Evolutionary conservation across 257 asterid species (phyloP).

Genomic region (Eucommia ulmoides): DNA sequence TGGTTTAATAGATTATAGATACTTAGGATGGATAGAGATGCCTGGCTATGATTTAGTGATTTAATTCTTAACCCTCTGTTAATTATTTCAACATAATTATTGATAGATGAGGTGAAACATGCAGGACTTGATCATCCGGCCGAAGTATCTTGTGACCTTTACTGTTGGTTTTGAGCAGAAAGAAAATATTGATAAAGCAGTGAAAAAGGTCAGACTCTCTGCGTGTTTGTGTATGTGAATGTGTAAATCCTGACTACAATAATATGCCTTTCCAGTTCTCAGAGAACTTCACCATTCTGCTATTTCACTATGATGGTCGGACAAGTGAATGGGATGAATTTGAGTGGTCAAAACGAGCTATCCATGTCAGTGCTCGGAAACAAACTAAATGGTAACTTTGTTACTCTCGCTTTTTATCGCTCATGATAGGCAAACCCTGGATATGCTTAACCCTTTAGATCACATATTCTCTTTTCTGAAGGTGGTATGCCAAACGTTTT

Average conservation of each 20-base stretch:
- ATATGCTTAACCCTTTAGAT: neutral
- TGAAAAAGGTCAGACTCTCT: slow-evolving; percentile 39
- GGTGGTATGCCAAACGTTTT: slow-evolving; percentile 98
- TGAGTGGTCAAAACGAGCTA: slow-evolving; percentile 85
- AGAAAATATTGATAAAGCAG: slow-evolving; percentile 78
- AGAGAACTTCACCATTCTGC: slow-evolving; percentile 64
- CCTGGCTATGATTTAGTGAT: too few relatives aligned
- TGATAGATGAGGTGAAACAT: slow-evolving; percentile 4
- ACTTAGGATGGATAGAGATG: neutral
- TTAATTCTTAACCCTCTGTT: neutral
- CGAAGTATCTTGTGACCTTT: slow-evolving; percentile 80
- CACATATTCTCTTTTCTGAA: slow-evolving; percentile 3
- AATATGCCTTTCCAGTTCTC: slow-evolving; percentile 52
- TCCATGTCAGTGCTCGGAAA: slow-evolving; percentile 62
- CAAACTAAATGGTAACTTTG: slow-evolving; percentile 71
- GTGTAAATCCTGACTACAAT: slow-evolving; percentile 9
- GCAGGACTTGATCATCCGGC: slow-evolving; percentile 70
- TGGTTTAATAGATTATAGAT: neutral
- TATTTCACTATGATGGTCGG: slow-evolving; percentile 88
- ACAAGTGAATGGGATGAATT: slow-evolving; percentile 90
- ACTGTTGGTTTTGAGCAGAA: slow-evolving; percentile 76
- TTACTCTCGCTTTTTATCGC: neutral
- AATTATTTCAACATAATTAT: slow-evolving; percentile 4
- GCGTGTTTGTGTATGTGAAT: slow-evolving; percentile 3
- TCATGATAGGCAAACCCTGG: neutral